Evolutionary conservation across 768 basidiomycete genomes (phyloP), one percentile per base, ranked within the genome.

Genomic region (Lactarius sanguifluus): DNA sequence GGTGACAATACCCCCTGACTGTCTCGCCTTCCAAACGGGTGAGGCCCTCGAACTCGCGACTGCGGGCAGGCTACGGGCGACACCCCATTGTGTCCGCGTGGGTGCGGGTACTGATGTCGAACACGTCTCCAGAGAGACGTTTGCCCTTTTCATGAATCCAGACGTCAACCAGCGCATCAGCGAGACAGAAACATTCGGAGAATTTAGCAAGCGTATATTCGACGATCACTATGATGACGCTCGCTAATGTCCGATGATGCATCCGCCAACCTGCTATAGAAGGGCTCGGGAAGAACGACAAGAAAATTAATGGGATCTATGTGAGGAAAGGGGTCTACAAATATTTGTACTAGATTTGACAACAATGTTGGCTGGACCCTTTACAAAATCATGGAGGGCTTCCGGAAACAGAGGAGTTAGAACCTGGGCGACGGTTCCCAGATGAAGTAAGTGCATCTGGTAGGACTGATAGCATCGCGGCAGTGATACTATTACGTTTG

Each of bases 11-110:
- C 96, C 97, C 5, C 73, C 78, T 20, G 85, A 92, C 73, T 92
- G 89, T 72, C 78, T 96, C 60, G 96, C 96, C 3, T 98, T 99
- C 77, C 97, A 99, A 76, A 98, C 95, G 0, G 97, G 97, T 7
- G 95, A 99, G 78, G 93, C 96, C 10, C 84, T 99, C 25, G 89
- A 97, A 75, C 80, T 98, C 28, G 89, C 96, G 28, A 98, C 96
- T 1, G 86, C 82, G 12, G 86, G 88, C 16, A 85, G 82, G 63
- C 81, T 99, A 18, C 85, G 88, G 52, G 97, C 97, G 0, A 99
- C 97, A 0, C 96, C 96, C 15, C 96, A 98, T 71, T 97, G 92
- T 70, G 96, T 98, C 52, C 85, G 88, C 67, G 87, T 93, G 6
- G 92, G 88, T 7, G 76, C 76, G 4, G 79, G 78, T 43, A 66